A percentile compares a stretch with the other conserved stretches of the same genome.
These are phyloP conservation scores for Capronia epimyces DNA, from an alignment of 2,329 filamentous ascomycete genomes.

Conservation along the genomic window DNA sequence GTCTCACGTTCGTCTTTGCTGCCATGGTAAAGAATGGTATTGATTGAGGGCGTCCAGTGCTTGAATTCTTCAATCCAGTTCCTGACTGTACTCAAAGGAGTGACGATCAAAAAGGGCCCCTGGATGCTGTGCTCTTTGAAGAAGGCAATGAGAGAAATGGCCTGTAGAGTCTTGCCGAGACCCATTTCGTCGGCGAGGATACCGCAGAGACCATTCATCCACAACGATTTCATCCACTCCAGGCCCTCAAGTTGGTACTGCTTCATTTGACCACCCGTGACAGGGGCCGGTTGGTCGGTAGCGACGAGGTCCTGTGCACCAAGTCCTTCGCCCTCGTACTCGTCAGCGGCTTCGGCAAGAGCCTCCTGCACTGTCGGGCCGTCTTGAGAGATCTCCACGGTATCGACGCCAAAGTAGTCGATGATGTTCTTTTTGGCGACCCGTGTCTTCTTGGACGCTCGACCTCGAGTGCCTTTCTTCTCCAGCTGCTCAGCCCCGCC, in stretches of 20 bases:
- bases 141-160: slow-evolving; percentile 79
- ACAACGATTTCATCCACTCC: slow-evolving; percentile 80
- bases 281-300: slow-evolving; percentile 76
- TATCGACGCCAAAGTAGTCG: slow-evolving; percentile 56
- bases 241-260: slow-evolving; percentile 91
- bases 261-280: slow-evolving; percentile 84
- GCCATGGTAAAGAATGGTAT: slow-evolving; percentile 87
- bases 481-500: slow-evolving; percentile 29
- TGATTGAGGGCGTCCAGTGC: slow-evolving; percentile 83
- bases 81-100: slow-evolving; percentile 81
- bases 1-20: slow-evolving; percentile 68
- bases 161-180: slow-evolving; percentile 85
- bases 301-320: slow-evolving; percentile 67
- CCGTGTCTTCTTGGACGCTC: slow-evolving; percentile 24
- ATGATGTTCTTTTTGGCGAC: slow-evolving; percentile 42
- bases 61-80: slow-evolving; percentile 96
- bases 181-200: slow-evolving; percentile 96
- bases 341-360: slow-evolving; percentile 53
- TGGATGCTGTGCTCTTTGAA: slow-evolving; percentile 81
- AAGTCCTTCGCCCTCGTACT: slow-evolving; percentile 54
- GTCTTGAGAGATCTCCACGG: slow-evolving; percentile 50
- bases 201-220: slow-evolving; percentile 86
- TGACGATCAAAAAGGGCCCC: slow-evolving; percentile 85
- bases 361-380: slow-evolving; percentile 53
- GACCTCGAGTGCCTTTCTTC: slow-evolving; percentile 23